Evolutionary conservation across 257 asterid species (phyloP).

Genomic region (Rehmannia glutinosa): DNA sequence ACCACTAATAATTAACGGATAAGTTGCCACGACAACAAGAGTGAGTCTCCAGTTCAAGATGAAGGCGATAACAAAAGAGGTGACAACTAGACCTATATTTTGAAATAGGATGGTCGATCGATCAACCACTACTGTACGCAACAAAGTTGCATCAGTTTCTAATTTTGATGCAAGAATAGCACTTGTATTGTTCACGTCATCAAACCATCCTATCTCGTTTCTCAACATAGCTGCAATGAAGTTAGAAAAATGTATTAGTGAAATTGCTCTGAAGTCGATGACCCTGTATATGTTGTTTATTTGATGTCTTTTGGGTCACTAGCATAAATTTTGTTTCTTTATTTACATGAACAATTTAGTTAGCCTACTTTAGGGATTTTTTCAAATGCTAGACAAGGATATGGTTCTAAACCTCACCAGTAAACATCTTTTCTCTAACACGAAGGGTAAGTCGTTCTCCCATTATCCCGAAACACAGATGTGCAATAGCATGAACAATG

Average conservation of each 20-base stretch:
- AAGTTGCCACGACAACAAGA: slow-evolving; percentile 85
- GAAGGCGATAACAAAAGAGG: slow-evolving; percentile 86
- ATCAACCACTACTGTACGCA: slow-evolving; percentile 86
- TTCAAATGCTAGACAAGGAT: not conserved
- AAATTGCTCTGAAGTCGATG: not conserved
- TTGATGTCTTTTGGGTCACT: not conserved
- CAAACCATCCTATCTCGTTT: slow-evolving; percentile 97
- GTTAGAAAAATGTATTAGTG: not conserved
- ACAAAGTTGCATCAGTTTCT: slow-evolving; percentile 79
- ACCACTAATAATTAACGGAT: slow-evolving; percentile 83
- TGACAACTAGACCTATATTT: slow-evolving; percentile 70
- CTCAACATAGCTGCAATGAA: slow-evolving; percentile 80
- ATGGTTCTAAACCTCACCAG: slow-evolving; percentile 40
- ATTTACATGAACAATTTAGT: not conserved
- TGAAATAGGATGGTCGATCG: slow-evolving; percentile 83
- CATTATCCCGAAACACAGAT: slow-evolving; percentile 84
- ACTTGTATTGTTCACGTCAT: slow-evolving; percentile 66
- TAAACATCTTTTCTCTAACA: slow-evolving; percentile 83
- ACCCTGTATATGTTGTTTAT: not conserved
- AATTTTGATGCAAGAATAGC: slow-evolving; percentile 82
- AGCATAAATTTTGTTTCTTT: not conserved
- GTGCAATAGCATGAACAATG: slow-evolving; percentile 69
- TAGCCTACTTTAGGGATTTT: not conserved
- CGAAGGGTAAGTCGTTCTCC: slow-evolving; percentile 93
- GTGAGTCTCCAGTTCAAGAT: slow-evolving; percentile 97